Percentiles rank a stretch among this genome's conserved stretches.
phyloP scores from a whole-genome alignment of 1,284 basidiomycete species.

The Fomes fomentarius region DNA sequence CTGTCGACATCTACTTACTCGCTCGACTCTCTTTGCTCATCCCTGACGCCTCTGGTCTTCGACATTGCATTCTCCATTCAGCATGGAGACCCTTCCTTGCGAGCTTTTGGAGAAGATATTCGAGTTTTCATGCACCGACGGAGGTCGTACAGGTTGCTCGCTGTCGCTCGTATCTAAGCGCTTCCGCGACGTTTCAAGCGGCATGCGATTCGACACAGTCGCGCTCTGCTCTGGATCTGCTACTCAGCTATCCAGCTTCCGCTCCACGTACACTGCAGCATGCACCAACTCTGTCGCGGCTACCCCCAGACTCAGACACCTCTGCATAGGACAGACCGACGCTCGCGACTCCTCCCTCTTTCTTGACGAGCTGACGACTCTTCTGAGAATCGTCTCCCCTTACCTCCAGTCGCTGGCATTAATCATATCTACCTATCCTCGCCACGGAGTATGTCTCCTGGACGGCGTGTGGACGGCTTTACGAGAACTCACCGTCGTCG shows the following conservation, averaged over 20 bases:
- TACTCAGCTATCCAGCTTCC: background rate
- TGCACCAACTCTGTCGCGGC: background rate
- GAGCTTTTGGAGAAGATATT: conserved; percentile 5
- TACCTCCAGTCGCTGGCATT: background rate
- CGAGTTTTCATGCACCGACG: conserved; percentile 9
- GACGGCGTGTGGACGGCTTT: conserved; percentile 1
- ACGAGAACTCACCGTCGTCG: conserved; percentile 8
- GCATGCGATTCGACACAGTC: conserved; percentile 3
- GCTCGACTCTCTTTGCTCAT: no score
- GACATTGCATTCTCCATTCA: background rate
- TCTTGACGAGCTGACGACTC: background rate
- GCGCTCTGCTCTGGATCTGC: background rate
- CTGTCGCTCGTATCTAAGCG: conserved; percentile 4
- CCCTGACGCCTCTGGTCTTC: no score
- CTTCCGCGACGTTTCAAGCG: conserved; percentile 1
- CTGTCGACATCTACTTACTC: background rate
- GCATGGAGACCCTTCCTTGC: background rate
- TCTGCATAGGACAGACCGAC: background rate
- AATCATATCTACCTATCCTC: background rate
- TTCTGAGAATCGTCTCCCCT: background rate
- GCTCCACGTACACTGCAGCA: background rate
- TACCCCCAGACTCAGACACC: background rate
- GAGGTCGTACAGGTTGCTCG: conserved; percentile 4
- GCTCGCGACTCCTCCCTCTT: background rate
- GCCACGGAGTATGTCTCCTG: background rate